phyloP scores from a whole-genome alignment of 495 filamentous ascomycete species.

The Letharia columbiana region DNA sequence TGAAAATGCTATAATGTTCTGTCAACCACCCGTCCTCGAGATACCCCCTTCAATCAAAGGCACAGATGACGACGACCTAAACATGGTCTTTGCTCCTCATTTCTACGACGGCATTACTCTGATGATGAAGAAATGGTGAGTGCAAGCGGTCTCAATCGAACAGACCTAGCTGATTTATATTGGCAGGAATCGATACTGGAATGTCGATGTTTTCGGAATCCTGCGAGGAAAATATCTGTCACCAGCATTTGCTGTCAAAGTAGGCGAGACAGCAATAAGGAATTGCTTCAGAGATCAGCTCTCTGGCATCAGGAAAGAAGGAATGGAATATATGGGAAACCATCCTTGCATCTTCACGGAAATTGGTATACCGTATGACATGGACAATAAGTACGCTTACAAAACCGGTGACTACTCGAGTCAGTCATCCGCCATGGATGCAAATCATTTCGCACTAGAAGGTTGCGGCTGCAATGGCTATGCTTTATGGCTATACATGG shows the following conservation, averaged over 20 bases:
- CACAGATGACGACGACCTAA: slow-evolving; percentile 77
- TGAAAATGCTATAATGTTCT: slow-evolving; percentile 76
- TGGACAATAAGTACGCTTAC: slow-evolving; percentile 93
- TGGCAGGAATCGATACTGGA: slow-evolving; percentile 78
- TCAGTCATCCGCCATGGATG: slow-evolving; percentile 90
- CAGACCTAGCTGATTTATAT: slow-evolving; percentile 15
- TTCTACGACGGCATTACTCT: slow-evolving; percentile 95
- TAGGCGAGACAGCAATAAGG: slow-evolving; percentile 90
- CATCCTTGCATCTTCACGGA: slow-evolving; percentile 90
- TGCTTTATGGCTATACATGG: slow-evolving; percentile 80
- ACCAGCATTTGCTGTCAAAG: slow-evolving; percentile 81
- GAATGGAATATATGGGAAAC: slow-evolving; percentile 78
- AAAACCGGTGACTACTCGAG: slow-evolving; percentile 93
- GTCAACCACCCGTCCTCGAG: slow-evolving; percentile 86
- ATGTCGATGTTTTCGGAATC: slow-evolving; percentile 89
- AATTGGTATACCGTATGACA: slow-evolving; percentile 97
- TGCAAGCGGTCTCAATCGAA: neutral
- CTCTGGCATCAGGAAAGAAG: slow-evolving; percentile 78
- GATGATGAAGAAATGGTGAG: slow-evolving; percentile 91
- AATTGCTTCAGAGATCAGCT: slow-evolving; percentile 92
- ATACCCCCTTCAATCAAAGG: slow-evolving; percentile 82
- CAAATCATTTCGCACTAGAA: slow-evolving; percentile 89
- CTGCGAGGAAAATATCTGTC: slow-evolving; percentile 80
- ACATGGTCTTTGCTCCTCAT: slow-evolving; percentile 87
- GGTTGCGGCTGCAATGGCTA: slow-evolving; percentile 72